Evolutionary conservation across 805 yeast species (phyloP).

Genomic region (Candida ipomoeae): DNA sequence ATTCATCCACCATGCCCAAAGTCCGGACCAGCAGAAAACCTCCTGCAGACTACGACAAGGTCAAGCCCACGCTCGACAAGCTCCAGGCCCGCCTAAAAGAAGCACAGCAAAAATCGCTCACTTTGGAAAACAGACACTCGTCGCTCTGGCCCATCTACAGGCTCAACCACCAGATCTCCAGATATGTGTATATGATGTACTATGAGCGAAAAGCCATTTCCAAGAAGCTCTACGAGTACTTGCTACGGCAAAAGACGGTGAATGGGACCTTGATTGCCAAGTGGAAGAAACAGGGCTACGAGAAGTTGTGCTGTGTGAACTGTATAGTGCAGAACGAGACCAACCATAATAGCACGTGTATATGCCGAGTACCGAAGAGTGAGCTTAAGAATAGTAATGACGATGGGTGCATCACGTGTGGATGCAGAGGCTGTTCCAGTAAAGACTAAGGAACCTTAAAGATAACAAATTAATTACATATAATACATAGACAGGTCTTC

Average conservation of each 20-base stretch:
- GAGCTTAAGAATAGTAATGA: conserved; percentile 34
- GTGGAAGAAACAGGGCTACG: conserved; percentile 84
- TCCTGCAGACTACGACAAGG: conserved; percentile 70
- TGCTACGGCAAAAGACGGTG: conserved; percentile 60
- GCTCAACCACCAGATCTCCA: conserved; percentile 68
- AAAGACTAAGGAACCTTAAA: conserved; percentile 43
- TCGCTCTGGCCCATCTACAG: conserved; percentile 66
- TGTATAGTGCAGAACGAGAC: conserved; percentile 67
- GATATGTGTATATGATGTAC: conserved; percentile 71
- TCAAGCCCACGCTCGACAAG: conserved; percentile 61
- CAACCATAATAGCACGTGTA: conserved; percentile 62
- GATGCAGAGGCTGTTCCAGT: conserved; percentile 82
- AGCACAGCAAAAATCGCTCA: conserved; percentile 28
- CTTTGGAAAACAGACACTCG: conserved; percentile 47
- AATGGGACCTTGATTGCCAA: conserved; percentile 73
- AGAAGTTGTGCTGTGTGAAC: conserved; percentile 73
- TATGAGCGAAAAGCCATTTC: conserved; percentile 68
- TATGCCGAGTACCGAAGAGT: conserved; percentile 78
- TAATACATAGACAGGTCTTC: conserved; percentile 4
- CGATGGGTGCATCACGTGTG: conserved; percentile 69
- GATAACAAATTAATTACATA: background rate
- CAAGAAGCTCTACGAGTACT: conserved; percentile 66
- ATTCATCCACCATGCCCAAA: conserved; percentile 10
- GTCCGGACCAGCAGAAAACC: conserved; percentile 27
- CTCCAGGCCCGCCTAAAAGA: conserved; percentile 57